phyloP scores from a whole-genome alignment of 2,329 filamentous ascomycete genomes.

The Coccinonectria pachysandricola region DNA sequence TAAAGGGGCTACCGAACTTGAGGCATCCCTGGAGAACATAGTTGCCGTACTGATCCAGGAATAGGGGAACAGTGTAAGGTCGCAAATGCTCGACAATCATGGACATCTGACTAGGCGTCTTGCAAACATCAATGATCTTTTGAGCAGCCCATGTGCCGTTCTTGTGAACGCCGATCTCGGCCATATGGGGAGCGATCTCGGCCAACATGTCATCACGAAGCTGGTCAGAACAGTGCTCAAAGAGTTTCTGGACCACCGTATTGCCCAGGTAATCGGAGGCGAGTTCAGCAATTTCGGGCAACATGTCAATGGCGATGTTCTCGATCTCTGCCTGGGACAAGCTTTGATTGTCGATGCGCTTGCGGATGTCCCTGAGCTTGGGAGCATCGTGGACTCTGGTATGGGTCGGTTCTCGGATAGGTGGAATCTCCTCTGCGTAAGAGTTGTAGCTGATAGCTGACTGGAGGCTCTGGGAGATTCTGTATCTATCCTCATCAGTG shows the following conservation, averaged over 20 bases:
- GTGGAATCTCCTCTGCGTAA: slow-evolving; percentile 77
- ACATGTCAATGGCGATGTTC: slow-evolving; percentile 83
- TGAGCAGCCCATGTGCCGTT: slow-evolving; percentile 99
- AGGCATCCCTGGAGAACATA: slow-evolving; percentile 96
- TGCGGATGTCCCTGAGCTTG: slow-evolving; percentile 88
- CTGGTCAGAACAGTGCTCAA: slow-evolving; percentile 87
- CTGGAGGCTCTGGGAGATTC: slow-evolving; percentile 65
- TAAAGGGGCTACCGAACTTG: slow-evolving; percentile 79
- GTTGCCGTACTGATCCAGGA: slow-evolving; percentile 96
- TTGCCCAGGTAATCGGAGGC: slow-evolving; percentile 95
- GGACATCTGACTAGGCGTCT: slow-evolving; percentile 70
- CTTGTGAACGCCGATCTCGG: slow-evolving; percentile 97
- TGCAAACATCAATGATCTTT: slow-evolving; percentile 96
- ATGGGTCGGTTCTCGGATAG: slow-evolving; percentile 78
- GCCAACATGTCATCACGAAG: slow-evolving; percentile 85
- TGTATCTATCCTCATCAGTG: slow-evolving; percentile 62
- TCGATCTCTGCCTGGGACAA: slow-evolving; percentile 83
- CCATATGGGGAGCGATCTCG: slow-evolving; percentile 82
- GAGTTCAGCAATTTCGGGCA: slow-evolving; percentile 90
- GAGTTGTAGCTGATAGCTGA: slow-evolving; percentile 63
- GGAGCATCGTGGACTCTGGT: slow-evolving; percentile 87
- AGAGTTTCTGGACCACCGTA: slow-evolving; percentile 98
- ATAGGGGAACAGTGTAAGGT: slow-evolving; percentile 80
- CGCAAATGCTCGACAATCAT: slow-evolving; percentile 77
- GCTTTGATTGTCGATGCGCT: slow-evolving; percentile 92